A percentile compares a stretch with the other conserved stretches of the same genome.
Conservation (phyloP, 805 yeast species). For the Barnettozyma siamensis region DNA sequence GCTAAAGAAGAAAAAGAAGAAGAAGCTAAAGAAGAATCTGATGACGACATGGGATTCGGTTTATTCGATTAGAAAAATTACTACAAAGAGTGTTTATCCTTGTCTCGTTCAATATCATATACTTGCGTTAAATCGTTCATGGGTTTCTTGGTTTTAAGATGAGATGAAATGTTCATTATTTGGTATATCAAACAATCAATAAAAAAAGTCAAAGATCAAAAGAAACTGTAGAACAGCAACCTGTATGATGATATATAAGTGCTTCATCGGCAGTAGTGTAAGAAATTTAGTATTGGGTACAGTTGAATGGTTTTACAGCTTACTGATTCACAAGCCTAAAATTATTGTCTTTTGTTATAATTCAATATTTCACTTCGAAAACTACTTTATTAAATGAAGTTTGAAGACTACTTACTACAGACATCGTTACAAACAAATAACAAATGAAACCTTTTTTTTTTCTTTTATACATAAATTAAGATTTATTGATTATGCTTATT, state of each 20-base stretch:
- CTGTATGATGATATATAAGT: no score
- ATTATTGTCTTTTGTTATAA: no score
- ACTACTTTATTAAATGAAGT: no score
- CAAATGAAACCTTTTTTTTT: constrained; percentile 11
- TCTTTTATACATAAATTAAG: constrained; percentile 22
- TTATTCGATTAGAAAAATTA: constrained; percentile 65
- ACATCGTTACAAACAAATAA: background rate
- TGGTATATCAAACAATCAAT: no score
- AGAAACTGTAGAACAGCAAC: no score
- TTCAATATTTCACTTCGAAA: no score
- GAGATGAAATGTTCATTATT: background rate
- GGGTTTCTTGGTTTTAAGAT: background rate
- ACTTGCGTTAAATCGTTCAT: no score
- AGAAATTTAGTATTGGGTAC: no score
- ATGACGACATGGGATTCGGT: constrained; percentile 93
- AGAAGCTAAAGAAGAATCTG: constrained; percentile 48
- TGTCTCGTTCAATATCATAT: background rate
- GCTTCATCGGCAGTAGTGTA: no score
- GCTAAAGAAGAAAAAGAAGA: constrained; percentile 54
- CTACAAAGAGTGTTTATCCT: background rate
- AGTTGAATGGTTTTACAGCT: no score
- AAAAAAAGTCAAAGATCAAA: background rate
- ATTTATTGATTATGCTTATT: constrained; percentile 39
- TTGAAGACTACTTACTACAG: no score
- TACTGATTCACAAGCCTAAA: no score